Percentiles rank a stretch among this genome's conserved stretches.
Conservation (phyloP, 2,329 filamentous ascomycete genomes). For the Neopestalotiopsis clavispora region DNA sequence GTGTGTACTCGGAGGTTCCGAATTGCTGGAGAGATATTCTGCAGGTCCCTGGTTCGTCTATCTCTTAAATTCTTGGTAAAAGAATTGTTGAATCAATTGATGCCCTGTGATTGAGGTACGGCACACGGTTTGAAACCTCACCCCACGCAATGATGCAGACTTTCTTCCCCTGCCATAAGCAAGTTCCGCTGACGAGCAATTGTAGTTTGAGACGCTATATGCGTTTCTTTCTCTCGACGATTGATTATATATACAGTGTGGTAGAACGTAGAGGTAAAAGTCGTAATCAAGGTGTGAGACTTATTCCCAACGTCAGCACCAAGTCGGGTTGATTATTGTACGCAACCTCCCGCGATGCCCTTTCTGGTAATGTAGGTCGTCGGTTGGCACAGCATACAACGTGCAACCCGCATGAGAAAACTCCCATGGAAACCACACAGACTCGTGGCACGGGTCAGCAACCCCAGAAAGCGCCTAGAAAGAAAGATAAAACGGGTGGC, state of each 20-base stretch:
- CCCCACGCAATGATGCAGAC: neutral
- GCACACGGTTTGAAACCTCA: neutral
- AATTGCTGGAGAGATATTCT: neutral
- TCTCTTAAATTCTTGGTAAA: neutral
- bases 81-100: neutral
- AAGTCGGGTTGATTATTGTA: neutral
- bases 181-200: neutral
- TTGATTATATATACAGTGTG: neutral
- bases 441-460: neutral
- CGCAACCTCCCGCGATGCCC: neutral
- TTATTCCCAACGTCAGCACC: neutral
- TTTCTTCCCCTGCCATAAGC: neutral
- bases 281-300: neutral
- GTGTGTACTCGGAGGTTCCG: neutral
- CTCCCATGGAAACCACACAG: neutral
- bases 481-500: neutral
- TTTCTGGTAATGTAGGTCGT: neutral
- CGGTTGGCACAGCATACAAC: too few relatives aligned
- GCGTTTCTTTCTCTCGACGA: neutral
- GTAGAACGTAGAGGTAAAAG: neutral
- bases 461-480: neutral
- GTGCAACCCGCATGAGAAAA: neutral
- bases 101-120: neutral
- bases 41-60: neutral
- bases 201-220: neutral